Percentiles rank a stretch among this genome's conserved stretches.
Evolutionary conservation across 768 basidiomycete genomes (phyloP).

Genomic region (Trametes elegans): DNA sequence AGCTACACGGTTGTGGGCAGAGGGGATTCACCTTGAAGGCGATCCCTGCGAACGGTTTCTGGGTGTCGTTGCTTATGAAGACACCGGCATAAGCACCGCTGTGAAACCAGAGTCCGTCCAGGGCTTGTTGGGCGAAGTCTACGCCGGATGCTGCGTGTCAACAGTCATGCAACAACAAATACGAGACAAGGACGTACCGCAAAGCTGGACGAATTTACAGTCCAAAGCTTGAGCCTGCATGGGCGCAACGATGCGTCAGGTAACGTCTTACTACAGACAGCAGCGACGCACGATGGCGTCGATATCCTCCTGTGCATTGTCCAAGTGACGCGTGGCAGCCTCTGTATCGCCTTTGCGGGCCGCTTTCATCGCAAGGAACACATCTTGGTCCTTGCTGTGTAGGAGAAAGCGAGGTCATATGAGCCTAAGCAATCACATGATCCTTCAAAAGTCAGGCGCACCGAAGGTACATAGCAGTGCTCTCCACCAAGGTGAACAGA

Average conservation of each 20-base stretch:
- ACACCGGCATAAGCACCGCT: constrained; percentile 1
- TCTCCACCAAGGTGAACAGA: constrained; percentile 3
- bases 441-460: neutral
- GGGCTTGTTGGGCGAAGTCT: neutral
- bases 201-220: constrained; percentile 5
- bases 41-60: constrained; percentile 4
- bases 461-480: constrained; percentile 1
- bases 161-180: neutral
- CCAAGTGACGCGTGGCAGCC: neutral
- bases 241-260: neutral
- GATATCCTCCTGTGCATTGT: neutral
- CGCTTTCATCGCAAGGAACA: neutral
- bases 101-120: neutral
- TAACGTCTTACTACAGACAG: neutral
- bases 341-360: neutral
- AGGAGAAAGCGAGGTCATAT: neutral
- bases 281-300: neutral
- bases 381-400: neutral
- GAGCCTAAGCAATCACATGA: neutral
- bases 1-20: neutral
- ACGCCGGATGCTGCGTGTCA: neutral
- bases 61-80: constrained; percentile 3
- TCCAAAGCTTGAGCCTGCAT: neutral
- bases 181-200: neutral
- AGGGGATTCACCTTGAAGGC: constrained; percentile 2